phyloP scores from a whole-genome alignment of 2,329 filamentous ascomycete species.

The Escovopsis weberi region DNA sequence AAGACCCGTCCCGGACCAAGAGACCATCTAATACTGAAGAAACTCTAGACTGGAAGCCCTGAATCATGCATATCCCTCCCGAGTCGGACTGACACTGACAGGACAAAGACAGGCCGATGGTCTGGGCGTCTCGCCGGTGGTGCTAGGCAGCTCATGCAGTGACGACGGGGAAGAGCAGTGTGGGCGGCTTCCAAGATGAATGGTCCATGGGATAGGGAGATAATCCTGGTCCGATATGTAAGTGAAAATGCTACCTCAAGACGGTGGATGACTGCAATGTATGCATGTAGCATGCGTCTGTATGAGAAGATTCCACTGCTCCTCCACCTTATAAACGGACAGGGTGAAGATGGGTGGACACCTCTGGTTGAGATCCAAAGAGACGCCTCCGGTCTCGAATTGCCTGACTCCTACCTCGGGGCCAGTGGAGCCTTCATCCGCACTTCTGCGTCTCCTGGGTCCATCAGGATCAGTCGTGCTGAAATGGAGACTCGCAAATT shows the following conservation, averaged over 20 bases:
- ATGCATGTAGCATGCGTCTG: conserved; percentile 3
- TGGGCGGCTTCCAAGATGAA: conserved; percentile 1
- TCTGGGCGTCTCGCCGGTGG: conserved; percentile 1
- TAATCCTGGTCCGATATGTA: conserved; percentile 3
- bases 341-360: background rate
- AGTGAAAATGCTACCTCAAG: conserved; percentile 1
- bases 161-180: background rate
- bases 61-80: background rate
- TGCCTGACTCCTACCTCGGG: background rate
- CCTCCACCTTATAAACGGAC: conserved; percentile 1
- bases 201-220: conserved; percentile 5
- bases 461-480: too few species aligned
- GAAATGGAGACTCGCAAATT: too few species aligned
- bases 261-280: conserved; percentile 3
- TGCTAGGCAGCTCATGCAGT: conserved; percentile 2
- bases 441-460: too few species aligned
- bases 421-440: too few species aligned
- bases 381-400: conserved; percentile 1
- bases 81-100: background rate
- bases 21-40: too few species aligned
- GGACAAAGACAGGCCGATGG: conserved; percentile 1
- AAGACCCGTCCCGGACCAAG: too few species aligned
- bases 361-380: conserved; percentile 1
- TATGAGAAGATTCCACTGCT: conserved; percentile 2
- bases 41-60: too few species aligned